Evolutionary conservation across 805 yeast genomes (phyloP).

Genomic region (Wickerhamomyces pijperi): DNA sequence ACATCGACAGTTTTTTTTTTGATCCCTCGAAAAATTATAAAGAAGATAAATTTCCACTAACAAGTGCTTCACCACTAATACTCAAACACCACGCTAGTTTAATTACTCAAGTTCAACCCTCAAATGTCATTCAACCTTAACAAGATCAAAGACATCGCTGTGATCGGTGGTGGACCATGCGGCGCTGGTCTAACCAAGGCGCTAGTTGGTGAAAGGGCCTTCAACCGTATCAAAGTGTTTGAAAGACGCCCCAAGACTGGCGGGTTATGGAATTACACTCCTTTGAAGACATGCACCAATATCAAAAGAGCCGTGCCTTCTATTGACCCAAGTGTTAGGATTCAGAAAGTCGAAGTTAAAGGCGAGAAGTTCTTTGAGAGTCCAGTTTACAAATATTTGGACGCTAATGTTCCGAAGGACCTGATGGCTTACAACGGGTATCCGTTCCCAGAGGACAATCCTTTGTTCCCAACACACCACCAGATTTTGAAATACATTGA

Average conservation of each 20-base stretch:
- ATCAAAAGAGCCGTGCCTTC: slow-evolving; percentile 18
- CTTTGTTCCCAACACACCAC: slow-evolving; percentile 45
- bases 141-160: slow-evolving; percentile 31
- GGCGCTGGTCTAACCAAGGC: slow-evolving; percentile 63
- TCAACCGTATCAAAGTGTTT: slow-evolving; percentile 39
- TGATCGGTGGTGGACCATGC: slow-evolving; percentile 72
- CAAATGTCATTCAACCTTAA: too few relatives aligned
- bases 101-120: too few relatives aligned
- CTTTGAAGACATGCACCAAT: slow-evolving; percentile 5
- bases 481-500: slow-evolving; percentile 55
- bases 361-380: slow-evolving; percentile 30
- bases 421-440: slow-evolving; percentile 55
- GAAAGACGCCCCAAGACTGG: slow-evolving; percentile 56
- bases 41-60: too few relatives aligned
- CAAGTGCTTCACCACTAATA: too few relatives aligned
- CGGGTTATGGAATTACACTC: slow-evolving; percentile 63
- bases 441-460: slow-evolving; percentile 36
- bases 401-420: slow-evolving; percentile 55
- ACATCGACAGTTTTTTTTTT: too few relatives aligned
- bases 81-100: too few relatives aligned
- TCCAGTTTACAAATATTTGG: slow-evolving; percentile 55
- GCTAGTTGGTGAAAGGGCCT: slow-evolving; percentile 36
- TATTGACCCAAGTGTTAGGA: slow-evolving; percentile 14
- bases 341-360: slow-evolving; percentile 9
- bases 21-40: too few relatives aligned